Conservation (phyloP, 148 eudicot genomes). For the Dysphania ambrosioides region DNA sequence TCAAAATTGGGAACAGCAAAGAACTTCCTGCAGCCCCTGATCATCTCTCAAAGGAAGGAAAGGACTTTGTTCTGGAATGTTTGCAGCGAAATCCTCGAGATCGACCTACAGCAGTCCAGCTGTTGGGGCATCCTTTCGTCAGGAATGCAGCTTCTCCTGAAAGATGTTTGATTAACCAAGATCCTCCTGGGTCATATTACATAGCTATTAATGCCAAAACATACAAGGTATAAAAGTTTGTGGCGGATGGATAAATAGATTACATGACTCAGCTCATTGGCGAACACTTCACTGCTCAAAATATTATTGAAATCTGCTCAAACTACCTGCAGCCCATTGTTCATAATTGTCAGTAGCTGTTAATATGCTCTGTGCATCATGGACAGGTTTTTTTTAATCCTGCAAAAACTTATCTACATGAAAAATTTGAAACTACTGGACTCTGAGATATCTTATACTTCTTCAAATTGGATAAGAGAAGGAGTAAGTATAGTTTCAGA, state of each 20-base stretch:
- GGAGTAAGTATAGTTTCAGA: not conserved
- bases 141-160: conserved; percentile 34
- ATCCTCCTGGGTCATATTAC: conserved; percentile 22
- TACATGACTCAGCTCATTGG: not conserved
- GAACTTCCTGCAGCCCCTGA: conserved; percentile 65
- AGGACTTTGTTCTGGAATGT: conserved; percentile 55
- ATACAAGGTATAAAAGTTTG: conserved; percentile 18
- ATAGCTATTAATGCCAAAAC: conserved; percentile 8
- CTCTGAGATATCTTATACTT: not conserved
- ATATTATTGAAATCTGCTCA: no score
- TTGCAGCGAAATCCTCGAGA: conserved; percentile 52
- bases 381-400: not conserved
- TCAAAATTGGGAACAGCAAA: conserved; percentile 73
- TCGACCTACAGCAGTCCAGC: conserved; percentile 58
- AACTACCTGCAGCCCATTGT: no score
- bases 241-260: not conserved
- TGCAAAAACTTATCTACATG: not conserved
- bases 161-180: conserved; percentile 32
- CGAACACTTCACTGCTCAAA: not conserved
- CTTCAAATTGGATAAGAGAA: not conserved
- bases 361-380: not conserved
- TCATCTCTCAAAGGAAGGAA: conserved; percentile 61
- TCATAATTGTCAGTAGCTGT: not conserved
- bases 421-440: not conserved
- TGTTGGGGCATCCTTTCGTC: conserved; percentile 62